These are phyloP conservation scores for Platanus orientalis DNA, from an alignment of 164 flowering plant species.

Conservation along the genomic window DNA sequence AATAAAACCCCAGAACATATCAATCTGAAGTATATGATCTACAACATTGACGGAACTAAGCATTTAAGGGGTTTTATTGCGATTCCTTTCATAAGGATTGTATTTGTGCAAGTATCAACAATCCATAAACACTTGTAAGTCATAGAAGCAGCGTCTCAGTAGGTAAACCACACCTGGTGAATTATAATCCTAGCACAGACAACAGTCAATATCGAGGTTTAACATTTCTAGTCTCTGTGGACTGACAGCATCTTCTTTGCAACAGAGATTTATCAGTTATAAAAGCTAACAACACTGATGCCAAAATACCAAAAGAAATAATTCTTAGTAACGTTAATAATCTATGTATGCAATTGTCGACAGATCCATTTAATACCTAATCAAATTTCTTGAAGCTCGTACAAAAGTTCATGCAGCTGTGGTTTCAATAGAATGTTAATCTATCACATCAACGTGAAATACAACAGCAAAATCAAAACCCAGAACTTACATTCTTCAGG, in stretches of 20 bases:
- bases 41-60: neutral
- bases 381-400: too few relatives aligned
- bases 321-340: too few relatives aligned
- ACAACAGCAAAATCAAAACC: conserved; percentile 1
- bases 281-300: too few relatives aligned
- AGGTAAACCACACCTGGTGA: neutral
- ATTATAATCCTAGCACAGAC: neutral
- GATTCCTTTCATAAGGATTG: too few relatives aligned
- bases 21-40: neutral
- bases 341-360: too few relatives aligned
- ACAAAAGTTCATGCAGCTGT: too few relatives aligned
- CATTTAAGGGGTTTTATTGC: too few relatives aligned
- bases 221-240: too few relatives aligned
- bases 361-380: too few relatives aligned
- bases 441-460: neutral
- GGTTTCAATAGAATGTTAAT: neutral
- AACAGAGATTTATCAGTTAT: too few relatives aligned
- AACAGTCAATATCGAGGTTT: too few relatives aligned
- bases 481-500: conserved; percentile 56
- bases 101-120: neutral
- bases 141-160: neutral
- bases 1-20: neutral
- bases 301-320: too few relatives aligned
- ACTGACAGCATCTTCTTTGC: neutral
- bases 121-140: neutral